Percentiles rank a stretch among this genome's conserved stretches.
Evolutionary conservation across 345 rosid species (phyloP).

Genomic region (Eucalyptus shirleyi): DNA sequence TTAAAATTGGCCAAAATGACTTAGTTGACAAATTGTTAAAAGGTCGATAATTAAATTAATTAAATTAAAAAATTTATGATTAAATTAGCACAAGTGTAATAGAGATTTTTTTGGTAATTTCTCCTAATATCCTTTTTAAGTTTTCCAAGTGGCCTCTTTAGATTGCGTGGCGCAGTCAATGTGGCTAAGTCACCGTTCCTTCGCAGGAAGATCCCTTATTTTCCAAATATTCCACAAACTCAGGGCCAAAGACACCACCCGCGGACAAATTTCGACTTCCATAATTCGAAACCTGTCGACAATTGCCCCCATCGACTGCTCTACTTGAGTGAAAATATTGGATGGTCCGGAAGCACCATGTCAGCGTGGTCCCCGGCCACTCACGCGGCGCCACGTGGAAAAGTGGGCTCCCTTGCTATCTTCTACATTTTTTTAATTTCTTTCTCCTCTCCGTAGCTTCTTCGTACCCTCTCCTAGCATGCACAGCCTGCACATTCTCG

Average conservation of each 20-base stretch:
- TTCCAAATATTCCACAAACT: not conserved
- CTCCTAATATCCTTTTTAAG: not conserved
- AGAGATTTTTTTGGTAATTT: not conserved
- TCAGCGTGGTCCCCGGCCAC: too few species aligned
- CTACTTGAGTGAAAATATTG: too few species aligned
- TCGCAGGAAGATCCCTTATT: not conserved
- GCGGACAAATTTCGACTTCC: not conserved
- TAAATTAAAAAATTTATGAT: rapidly evolving
- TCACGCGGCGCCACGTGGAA: too few species aligned
- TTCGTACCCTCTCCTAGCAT: too few species aligned
- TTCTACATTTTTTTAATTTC: too few species aligned
- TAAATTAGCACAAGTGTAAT: not conserved
- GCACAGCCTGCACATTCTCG: too few species aligned
- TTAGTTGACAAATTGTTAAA: not conserved
- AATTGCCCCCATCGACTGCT: not conserved
- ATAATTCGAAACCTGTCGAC: not conserved
- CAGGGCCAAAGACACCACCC: not conserved
- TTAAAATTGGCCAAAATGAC: not conserved
- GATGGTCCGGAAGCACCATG: too few species aligned
- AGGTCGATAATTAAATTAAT: rapidly evolving
- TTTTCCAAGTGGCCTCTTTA: not conserved
- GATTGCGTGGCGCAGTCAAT: not conserved
- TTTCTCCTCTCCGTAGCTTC: too few species aligned
- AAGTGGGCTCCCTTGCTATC: too few species aligned
- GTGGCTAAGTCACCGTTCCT: not conserved